These are phyloP conservation scores for Lonicera japonica DNA, from an alignment of 129 eudicot species.

Conservation along the genomic window DNA sequence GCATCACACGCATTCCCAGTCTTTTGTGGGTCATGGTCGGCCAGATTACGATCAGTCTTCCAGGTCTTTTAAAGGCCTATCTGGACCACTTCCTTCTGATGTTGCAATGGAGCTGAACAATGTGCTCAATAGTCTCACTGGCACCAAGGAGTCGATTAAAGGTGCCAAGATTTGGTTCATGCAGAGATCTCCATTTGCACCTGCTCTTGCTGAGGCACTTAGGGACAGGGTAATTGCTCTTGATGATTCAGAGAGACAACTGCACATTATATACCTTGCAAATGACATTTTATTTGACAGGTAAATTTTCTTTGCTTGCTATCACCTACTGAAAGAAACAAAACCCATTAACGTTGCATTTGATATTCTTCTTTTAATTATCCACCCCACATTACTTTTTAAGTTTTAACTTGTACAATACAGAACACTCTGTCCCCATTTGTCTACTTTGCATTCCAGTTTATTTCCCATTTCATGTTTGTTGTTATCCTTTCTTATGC, in stretches of 20 bases:
- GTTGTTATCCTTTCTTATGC: too few species aligned
- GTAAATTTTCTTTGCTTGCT: constrained; percentile 22
- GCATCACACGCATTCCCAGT: constrained; percentile 64
- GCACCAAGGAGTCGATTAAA: constrained; percentile 94
- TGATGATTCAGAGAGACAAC: constrained; percentile 90
- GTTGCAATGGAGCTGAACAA: constrained; percentile 81
- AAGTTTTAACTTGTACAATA: neutral
- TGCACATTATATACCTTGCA: constrained; percentile 87
- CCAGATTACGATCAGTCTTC: constrained; percentile 74
- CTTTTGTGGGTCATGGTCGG: constrained; percentile 56
- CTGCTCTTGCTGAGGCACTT: constrained; percentile 85
- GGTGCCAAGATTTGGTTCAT: constrained; percentile 97
- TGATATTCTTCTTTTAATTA: neutral
- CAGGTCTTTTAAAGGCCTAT: constrained; percentile 54
- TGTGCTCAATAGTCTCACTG: constrained; percentile 76
- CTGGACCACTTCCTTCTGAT: constrained; percentile 93
- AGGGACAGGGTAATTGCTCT: constrained; percentile 67
- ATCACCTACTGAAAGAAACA: neutral
- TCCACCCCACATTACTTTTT: neutral
- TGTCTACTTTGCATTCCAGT: too few species aligned
- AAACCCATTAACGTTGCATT: neutral
- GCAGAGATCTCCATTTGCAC: constrained; percentile 91
- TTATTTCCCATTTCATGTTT: too few species aligned
- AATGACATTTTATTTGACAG: constrained; percentile 98
- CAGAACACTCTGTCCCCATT: too few species aligned